Conservation (phyloP, 768 basidiomycete genomes). For the Mycena galericulata region DNA sequence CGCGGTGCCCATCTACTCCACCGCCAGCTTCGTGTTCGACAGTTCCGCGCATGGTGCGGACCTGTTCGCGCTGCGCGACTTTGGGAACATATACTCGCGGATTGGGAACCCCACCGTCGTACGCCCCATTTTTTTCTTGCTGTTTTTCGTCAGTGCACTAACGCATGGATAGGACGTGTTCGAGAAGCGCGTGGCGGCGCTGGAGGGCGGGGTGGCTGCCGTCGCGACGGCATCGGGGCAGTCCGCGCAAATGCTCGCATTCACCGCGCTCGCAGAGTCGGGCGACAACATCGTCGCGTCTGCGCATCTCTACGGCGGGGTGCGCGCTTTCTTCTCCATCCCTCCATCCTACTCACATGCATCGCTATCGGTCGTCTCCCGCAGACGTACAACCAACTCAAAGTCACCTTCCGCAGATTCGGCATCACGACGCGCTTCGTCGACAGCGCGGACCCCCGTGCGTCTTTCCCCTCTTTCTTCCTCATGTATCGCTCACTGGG, state of each 20-base stretch:
- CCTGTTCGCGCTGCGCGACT: slow-evolving; percentile 58
- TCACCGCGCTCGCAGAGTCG: slow-evolving; percentile 54
- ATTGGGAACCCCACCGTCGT: slow-evolving; percentile 65
- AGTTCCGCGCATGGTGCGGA: slow-evolving; percentile 62
- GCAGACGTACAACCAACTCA: slow-evolving; percentile 63
- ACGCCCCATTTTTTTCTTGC: neutral
- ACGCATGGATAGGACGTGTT: slow-evolving; percentile 59
- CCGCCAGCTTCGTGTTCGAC: slow-evolving; percentile 66
- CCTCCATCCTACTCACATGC: neutral
- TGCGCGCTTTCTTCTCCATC: slow-evolving; percentile 35
- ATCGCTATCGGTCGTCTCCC: no score
- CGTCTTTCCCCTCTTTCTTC: slow-evolving; percentile 6
- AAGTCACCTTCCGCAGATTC: slow-evolving; percentile 59
- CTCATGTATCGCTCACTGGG: neutral
- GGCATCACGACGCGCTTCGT: slow-evolving; percentile 60
- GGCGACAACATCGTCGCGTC: slow-evolving; percentile 71
- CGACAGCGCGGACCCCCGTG: slow-evolving; percentile 51
- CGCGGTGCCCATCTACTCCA: slow-evolving; percentile 68
- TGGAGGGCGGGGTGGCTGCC: slow-evolving; percentile 68
- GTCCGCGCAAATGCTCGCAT: slow-evolving; percentile 65
- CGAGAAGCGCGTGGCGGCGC: slow-evolving; percentile 67
- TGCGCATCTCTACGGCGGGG: slow-evolving; percentile 60
- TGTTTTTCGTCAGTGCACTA: neutral
- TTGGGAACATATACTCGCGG: slow-evolving; percentile 61
- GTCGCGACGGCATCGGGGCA: slow-evolving; percentile 67